phyloP scores from a whole-genome alignment of 352 stramenopile species.

The Nothophytophthora sp. region DNA sequence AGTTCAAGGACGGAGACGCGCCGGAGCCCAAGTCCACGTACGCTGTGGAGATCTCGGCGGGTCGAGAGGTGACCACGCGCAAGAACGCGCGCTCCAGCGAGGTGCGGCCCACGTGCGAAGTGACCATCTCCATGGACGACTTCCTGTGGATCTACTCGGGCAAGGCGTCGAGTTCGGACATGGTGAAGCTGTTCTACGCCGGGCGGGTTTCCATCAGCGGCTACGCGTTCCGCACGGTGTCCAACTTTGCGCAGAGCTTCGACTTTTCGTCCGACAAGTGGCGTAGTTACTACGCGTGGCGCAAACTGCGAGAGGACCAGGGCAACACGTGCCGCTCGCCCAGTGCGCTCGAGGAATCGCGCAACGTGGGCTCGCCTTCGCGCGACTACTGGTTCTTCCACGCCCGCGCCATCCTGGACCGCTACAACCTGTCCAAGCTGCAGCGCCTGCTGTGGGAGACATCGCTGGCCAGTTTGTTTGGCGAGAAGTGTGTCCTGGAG shows the following conservation, averaged over 20 bases:
- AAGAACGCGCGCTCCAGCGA: constrained; percentile 55
- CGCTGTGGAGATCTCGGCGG: constrained; percentile 58
- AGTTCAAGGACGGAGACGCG: constrained; percentile 58
- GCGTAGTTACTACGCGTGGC: constrained; percentile 74
- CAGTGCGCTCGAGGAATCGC: constrained; percentile 33
- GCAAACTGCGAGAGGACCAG: constrained; percentile 40
- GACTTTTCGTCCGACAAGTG: constrained; percentile 86
- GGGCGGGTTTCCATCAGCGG: constrained; percentile 76
- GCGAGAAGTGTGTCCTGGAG: constrained; percentile 59
- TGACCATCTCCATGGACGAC: constrained; percentile 86
- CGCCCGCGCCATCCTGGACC: constrained; percentile 58
- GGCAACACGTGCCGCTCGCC: constrained; percentile 30
- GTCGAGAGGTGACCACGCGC: constrained; percentile 46
- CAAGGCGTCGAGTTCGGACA: constrained; percentile 74
- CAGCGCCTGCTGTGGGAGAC: constrained; percentile 78
- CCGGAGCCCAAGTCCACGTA: constrained; percentile 56
- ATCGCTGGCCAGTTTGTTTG: constrained; percentile 69
- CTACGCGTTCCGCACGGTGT: constrained; percentile 82
- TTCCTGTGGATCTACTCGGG: constrained; percentile 89
- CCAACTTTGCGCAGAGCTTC: constrained; percentile 83
- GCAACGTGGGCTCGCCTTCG: constrained; percentile 56
- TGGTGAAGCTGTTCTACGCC: constrained; percentile 82
- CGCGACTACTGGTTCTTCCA: constrained; percentile 79
- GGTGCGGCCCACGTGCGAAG: constrained; percentile 63
- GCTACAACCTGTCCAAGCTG: constrained; percentile 66